Evolutionary conservation across 2,329 filamentous ascomycete species (phyloP).

Genomic region (Penicillium sp.): DNA sequence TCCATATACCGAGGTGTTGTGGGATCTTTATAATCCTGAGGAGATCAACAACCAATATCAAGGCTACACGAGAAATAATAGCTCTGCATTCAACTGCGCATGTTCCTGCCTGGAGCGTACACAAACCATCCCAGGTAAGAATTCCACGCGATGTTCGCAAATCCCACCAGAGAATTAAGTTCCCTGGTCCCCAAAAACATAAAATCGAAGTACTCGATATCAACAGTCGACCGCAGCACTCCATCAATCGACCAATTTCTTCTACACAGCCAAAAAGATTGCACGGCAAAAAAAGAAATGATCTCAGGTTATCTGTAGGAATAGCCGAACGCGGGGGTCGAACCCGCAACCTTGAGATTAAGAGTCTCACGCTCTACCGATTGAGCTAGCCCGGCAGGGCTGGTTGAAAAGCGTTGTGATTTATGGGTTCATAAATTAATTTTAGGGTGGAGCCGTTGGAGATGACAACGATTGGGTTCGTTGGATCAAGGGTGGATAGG

Average conservation of each 20-base stretch:
- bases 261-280: background rate
- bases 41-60: no score
- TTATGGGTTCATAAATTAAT: background rate
- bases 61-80: background rate
- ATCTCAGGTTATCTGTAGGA: conserved; percentile 20
- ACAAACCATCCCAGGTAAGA: no score
- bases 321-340: conserved; percentile 48
- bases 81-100: background rate
- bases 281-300: conserved; percentile 1
- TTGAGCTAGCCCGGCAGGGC: conserved; percentile 54
- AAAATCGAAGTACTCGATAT: background rate
- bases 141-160: background rate
- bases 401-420: conserved; percentile 9
- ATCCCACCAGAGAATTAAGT: background rate
- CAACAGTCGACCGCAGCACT: no score
- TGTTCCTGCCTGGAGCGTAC: no score
- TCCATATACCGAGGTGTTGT: background rate
- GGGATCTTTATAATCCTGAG: no score
- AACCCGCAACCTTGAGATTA: conserved; percentile 51
- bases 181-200: background rate
- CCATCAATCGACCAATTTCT: background rate
- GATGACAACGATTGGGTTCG: background rate
- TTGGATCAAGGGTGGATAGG: background rate
- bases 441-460: background rate
- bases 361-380: conserved; percentile 57